Conservation (phyloP, 1,139 yeast genomes). For the Geotrichum europaeum region DNA sequence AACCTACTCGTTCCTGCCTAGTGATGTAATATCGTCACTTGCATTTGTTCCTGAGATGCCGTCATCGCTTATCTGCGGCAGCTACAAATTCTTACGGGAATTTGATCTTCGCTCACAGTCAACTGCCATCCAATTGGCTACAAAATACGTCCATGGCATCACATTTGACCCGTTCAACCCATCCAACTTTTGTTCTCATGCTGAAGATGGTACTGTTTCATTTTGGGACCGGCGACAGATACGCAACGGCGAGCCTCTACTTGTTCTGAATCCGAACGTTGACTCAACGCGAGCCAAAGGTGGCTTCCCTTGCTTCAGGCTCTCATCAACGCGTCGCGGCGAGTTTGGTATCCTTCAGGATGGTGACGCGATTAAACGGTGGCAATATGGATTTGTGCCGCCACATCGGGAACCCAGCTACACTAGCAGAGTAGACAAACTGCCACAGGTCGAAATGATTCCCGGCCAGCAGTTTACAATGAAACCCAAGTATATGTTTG, state of each 20-base stretch:
- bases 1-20: slow-evolving; percentile 55
- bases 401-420: slow-evolving; percentile 8
- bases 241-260: slow-evolving; percentile 27
- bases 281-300: slow-evolving; percentile 58
- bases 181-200: slow-evolving; percentile 62
- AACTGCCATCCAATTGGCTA: slow-evolving; percentile 61
- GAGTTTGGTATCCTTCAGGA: slow-evolving; percentile 78
- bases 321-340: slow-evolving; percentile 59
- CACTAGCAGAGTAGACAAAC: slow-evolving; percentile 2
- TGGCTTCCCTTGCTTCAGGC: slow-evolving; percentile 61
- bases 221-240: slow-evolving; percentile 82
- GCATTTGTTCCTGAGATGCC: slow-evolving; percentile 60
- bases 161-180: slow-evolving; percentile 61
- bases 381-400: slow-evolving; percentile 69
- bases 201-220: slow-evolving; percentile 80
- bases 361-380: slow-evolving; percentile 71
- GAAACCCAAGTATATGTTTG: slow-evolving; percentile 47
- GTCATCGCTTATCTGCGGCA: slow-evolving; percentile 58
- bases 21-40: slow-evolving; percentile 68
- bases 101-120: slow-evolving; percentile 67
- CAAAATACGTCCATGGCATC: slow-evolving; percentile 66
- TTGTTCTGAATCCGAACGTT: slow-evolving; percentile 51
- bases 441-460: slow-evolving; percentile 1
- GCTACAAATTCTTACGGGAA: slow-evolving; percentile 71
- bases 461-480: slow-evolving; percentile 5